Evolutionary conservation across 2,329 filamentous ascomycete genomes (phyloP).

Genomic region (Nemania abortiva): DNA sequence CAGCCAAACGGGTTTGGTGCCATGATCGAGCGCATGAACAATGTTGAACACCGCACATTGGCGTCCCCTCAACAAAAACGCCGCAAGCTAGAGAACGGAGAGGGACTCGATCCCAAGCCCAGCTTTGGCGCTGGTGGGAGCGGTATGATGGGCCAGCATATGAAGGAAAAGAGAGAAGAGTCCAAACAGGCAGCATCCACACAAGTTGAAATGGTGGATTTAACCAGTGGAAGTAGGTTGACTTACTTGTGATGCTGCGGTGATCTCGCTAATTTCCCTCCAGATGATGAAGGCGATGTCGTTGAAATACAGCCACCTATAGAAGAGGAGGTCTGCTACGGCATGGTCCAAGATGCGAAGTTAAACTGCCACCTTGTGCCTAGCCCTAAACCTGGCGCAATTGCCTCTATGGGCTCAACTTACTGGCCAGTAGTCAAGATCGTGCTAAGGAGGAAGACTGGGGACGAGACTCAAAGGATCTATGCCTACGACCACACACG

Average conservation of each 20-base stretch:
- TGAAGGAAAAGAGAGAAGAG: conserved; percentile 70
- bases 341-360: conserved; percentile 76
- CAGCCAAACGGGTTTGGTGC: conserved; percentile 61
- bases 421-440: conserved; percentile 83
- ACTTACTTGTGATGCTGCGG: conserved; percentile 44
- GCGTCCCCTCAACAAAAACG: conserved; percentile 71
- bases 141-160: conserved; percentile 73
- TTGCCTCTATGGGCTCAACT: conserved; percentile 66
- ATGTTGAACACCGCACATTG: conserved; percentile 74
- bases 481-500: conserved; percentile 79
- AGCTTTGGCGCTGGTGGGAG: conserved; percentile 62
- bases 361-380: conserved; percentile 78
- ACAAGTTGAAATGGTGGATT: conserved; percentile 65
- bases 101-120: conserved; percentile 57
- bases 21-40: conserved; percentile 82
- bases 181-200: conserved; percentile 43
- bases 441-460: conserved; percentile 69
- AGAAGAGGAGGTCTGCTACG: conserved; percentile 83
- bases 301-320: conserved; percentile 69
- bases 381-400: conserved; percentile 72
- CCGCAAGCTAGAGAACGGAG: conserved; percentile 66
- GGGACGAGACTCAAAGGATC: conserved; percentile 70
- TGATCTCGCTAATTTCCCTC: conserved; percentile 44
- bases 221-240: conserved; percentile 63
- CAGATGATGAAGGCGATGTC: conserved; percentile 68